These are phyloP conservation scores for Hebeloma cylindrosporum DNA, from an alignment of 768 basidiomycete species.

Conservation along the genomic window DNA sequence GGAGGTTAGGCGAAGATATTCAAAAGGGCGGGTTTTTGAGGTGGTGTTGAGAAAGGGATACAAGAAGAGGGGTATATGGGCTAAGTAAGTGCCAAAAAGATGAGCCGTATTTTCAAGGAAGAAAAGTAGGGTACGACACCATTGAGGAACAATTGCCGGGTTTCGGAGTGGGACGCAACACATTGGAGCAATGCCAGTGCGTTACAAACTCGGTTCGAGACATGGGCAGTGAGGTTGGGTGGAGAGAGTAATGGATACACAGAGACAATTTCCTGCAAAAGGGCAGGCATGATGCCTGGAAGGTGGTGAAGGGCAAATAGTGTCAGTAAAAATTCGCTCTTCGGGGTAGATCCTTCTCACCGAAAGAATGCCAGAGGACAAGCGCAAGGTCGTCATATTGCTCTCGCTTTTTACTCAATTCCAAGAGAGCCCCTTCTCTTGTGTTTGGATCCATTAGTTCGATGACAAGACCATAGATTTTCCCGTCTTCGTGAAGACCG, in stretches of 20 bases:
- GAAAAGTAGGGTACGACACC: constrained; percentile 48
- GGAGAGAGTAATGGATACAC: constrained; percentile 96
- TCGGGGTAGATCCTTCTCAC: constrained; percentile 39
- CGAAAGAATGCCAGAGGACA: constrained; percentile 98
- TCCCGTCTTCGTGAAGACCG: constrained; percentile 53
- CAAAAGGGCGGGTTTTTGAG: constrained; percentile 98
- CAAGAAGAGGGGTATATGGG: constrained; percentile 96
- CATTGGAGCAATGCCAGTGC: constrained; percentile 97
- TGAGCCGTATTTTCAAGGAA: constrained; percentile 3
- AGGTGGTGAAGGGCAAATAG: not conserved
- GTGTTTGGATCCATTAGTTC: constrained; percentile 80
- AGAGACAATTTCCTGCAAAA: constrained; percentile 96
- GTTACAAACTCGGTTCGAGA: constrained; percentile 98
- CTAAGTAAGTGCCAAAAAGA: constrained; percentile 64
- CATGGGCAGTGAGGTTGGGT: constrained; percentile 94
- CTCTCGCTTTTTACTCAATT: constrained; percentile 98
- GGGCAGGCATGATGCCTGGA: constrained; percentile 95
- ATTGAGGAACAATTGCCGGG: constrained; percentile 91
- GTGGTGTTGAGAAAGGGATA: constrained; percentile 99
- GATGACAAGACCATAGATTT: constrained; percentile 90
- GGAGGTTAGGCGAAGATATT: constrained; percentile 97
- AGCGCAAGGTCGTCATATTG: constrained; percentile 98
- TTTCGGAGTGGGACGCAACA: constrained; percentile 96
- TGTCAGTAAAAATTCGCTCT: not conserved
- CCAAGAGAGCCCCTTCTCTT: constrained; percentile 89